Conservation (phyloP, 257 asterid genomes). For the Datura wrightii region DNA sequence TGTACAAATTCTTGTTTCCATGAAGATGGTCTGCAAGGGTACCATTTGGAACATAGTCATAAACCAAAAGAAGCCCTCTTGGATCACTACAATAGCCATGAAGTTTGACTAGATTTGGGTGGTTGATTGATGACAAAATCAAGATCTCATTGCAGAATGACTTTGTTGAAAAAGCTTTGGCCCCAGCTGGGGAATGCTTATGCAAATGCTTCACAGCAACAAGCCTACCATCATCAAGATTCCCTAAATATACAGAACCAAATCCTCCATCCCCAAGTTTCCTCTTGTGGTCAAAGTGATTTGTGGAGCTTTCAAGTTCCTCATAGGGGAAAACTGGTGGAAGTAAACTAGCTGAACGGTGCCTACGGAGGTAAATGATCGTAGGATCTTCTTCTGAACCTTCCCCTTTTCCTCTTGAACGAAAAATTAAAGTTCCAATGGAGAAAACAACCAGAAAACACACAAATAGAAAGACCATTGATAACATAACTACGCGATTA, state of each 20-base stretch:
- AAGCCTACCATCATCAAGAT: slow-evolving; percentile 64
- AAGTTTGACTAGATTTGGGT: slow-evolving; percentile 83
- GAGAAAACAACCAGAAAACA: slow-evolving; percentile 57
- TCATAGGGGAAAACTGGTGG: slow-evolving; percentile 92
- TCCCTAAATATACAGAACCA: slow-evolving; percentile 88
- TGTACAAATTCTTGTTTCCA: slow-evolving; percentile 52
- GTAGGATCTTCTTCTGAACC: slow-evolving; percentile 80
- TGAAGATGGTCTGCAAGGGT: slow-evolving; percentile 91
- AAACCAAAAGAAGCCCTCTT: slow-evolving; percentile 81
- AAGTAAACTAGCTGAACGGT: slow-evolving; percentile 78
- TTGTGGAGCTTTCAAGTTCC: slow-evolving; percentile 80
- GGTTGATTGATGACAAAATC: slow-evolving; percentile 78
- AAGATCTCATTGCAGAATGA: slow-evolving; percentile 91
- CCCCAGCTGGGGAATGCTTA: slow-evolving; percentile 56
- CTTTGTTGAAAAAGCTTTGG: slow-evolving; percentile 64
- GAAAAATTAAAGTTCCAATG: slow-evolving; percentile 50
- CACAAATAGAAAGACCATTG: slow-evolving; percentile 51
- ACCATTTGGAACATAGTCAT: slow-evolving; percentile 89
- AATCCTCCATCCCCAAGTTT: slow-evolving; percentile 96
- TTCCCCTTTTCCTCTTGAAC: slow-evolving; percentile 44
- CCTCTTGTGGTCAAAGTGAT: slow-evolving; percentile 74
- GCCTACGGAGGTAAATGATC: slow-evolving; percentile 73
- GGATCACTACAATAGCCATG: slow-evolving; percentile 98
- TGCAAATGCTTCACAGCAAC: slow-evolving; percentile 93
- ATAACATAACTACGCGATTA: slow-evolving; percentile 50